Evolutionary conservation across 352 stramenopile genomes (phyloP).

Genomic region (Phytophthora chlamydospora): DNA sequence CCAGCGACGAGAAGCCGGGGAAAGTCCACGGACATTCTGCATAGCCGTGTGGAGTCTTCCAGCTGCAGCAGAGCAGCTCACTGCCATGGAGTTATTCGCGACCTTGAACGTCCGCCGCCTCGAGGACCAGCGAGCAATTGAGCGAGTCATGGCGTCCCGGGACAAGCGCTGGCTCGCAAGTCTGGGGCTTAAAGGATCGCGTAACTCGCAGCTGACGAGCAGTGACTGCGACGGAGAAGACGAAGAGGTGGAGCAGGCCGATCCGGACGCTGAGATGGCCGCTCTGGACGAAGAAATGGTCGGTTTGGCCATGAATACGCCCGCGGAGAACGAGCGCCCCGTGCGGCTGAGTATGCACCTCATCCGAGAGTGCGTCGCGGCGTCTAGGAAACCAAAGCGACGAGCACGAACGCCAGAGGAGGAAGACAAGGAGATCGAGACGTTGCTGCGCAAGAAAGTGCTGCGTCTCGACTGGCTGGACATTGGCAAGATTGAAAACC

Average conservation of each 20-base stretch:
- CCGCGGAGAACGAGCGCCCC: conserved; percentile 40
- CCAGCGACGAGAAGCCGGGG: conserved; percentile 17
- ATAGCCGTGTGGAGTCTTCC: conserved; percentile 6
- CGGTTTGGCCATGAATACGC: conserved; percentile 37
- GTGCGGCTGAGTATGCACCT: conserved; percentile 69
- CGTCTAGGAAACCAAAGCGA: conserved; percentile 16
- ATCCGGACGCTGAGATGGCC: conserved; percentile 64
- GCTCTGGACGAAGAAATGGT: conserved; percentile 60
- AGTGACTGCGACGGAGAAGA: conserved; percentile 14
- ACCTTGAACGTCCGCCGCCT: conserved; percentile 37
- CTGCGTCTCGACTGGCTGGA: conserved; percentile 77
- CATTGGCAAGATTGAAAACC: conserved; percentile 74
- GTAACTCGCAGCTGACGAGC: conserved; percentile 7
- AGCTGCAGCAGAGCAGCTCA: conserved; percentile 1
- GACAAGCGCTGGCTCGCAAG: conserved; percentile 42
- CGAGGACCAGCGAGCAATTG: conserved; percentile 41
- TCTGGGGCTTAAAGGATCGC: conserved; percentile 27
- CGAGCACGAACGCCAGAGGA: conserved; percentile 9
- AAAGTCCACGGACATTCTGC: conserved; percentile 16
- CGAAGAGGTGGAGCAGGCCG: conserved; percentile 28
- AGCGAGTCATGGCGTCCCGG: conserved; percentile 33
- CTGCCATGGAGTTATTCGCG: conserved; percentile 46
- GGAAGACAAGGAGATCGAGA: conserved; percentile 44
- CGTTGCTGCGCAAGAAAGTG: conserved; percentile 58
- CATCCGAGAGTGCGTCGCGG: conserved; percentile 53